These are phyloP conservation scores for Endoconidiophora polonica DNA, from an alignment of 2,329 filamentous ascomycete species.

Conservation along the genomic window DNA sequence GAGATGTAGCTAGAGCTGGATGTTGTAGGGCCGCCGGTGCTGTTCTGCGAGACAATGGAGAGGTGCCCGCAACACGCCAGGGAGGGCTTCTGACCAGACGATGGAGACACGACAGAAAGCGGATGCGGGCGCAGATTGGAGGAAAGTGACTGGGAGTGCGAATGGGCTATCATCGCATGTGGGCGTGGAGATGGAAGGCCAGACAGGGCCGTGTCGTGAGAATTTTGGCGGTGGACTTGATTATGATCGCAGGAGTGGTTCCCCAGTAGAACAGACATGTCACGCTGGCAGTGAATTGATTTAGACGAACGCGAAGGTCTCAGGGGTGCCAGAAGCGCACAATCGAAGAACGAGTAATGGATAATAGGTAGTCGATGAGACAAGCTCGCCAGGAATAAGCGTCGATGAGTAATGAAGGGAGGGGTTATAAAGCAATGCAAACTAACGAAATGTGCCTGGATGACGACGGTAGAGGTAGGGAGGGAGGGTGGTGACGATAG, in stretches of 20 bases:
- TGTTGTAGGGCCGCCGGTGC: not conserved
- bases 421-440: too few species aligned
- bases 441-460: too few species aligned
- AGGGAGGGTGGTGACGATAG: too few species aligned
- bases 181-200: not conserved
- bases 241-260: slow-evolving; percentile 3
- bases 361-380: too few species aligned
- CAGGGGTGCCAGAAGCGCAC: too few species aligned
- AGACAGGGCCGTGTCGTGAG: not conserved
- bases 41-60: not conserved
- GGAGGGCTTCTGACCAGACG: not conserved
- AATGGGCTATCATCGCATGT: slow-evolving; percentile 9
- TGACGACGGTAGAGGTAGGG: too few species aligned
- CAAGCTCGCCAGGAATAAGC: too few species aligned
- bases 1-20: not conserved
- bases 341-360: too few species aligned
- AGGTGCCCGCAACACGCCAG: not conserved
- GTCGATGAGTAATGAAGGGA: too few species aligned
- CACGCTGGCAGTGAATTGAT: too few species aligned
- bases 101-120: not conserved
- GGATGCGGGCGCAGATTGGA: not conserved
- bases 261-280: not conserved
- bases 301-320: too few species aligned
- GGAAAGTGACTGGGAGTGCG: slow-evolving; percentile 1
- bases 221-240: not conserved